These are phyloP conservation scores for Penicillium nordicum DNA, from an alignment of 2,329 filamentous ascomycete genomes.

Conservation along the genomic window DNA sequence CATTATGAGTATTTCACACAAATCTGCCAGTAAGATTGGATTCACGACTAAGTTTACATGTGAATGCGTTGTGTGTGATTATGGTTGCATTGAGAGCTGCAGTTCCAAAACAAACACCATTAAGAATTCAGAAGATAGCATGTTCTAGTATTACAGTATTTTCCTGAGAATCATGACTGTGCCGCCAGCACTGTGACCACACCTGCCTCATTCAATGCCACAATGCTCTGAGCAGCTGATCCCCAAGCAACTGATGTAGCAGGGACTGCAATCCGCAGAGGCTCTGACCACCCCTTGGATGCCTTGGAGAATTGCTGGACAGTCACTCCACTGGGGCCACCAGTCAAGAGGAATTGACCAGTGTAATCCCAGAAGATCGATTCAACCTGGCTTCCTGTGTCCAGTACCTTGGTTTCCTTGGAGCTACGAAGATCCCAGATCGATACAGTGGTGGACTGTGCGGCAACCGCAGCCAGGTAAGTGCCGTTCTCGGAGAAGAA, in stretches of 20 bases:
- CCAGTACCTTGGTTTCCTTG: conserved; percentile 76
- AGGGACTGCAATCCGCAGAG: conserved; percentile 70
- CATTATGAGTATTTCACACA: too few species aligned
- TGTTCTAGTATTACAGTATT: conserved; percentile 25
- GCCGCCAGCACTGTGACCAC: conserved; percentile 66
- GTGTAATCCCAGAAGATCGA: conserved; percentile 89
- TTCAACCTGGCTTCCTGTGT: conserved; percentile 74
- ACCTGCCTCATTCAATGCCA: conserved; percentile 72
- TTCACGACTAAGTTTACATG: background rate
- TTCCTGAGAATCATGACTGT: conserved; percentile 44
- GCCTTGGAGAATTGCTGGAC: conserved; percentile 89
- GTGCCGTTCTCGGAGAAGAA: conserved; percentile 95
- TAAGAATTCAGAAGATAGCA: conserved; percentile 15
- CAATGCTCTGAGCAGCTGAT: conserved; percentile 66
- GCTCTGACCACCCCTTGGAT: conserved; percentile 84
- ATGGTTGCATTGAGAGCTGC: conserved; percentile 13
- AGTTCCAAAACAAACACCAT: conserved; percentile 19
- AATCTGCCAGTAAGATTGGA: background rate
- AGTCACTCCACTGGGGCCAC: conserved; percentile 73
- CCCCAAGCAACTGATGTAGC: conserved; percentile 77
- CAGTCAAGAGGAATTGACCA: conserved; percentile 84
- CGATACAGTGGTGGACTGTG: conserved; percentile 72
- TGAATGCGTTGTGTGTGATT: background rate
- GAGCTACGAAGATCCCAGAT: conserved; percentile 92
- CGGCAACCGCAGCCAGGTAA: conserved; percentile 82